Evolutionary conservation across 257 asterid genomes (phyloP), one percentile per base, ranked within the genome.

Genomic region (Solanum sejunctum): DNA sequence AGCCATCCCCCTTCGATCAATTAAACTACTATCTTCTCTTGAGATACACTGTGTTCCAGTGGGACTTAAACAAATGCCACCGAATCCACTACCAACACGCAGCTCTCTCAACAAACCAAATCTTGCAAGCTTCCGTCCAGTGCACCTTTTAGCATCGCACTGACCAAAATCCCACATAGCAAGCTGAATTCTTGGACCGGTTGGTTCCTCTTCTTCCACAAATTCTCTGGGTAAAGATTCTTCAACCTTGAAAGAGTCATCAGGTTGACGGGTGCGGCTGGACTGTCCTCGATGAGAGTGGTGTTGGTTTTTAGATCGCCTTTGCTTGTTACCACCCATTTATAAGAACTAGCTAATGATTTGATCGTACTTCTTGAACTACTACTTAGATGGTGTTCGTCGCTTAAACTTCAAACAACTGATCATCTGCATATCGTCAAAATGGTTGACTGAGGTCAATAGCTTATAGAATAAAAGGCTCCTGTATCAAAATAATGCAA

Each of bases 151-250:
- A 18, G 98, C 93, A 89, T 96, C 99, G 77, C 99, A 96, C 87
- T 96, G 99, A 16, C 95, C 98, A 87, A 96, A 96, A 92, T 96
- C 99, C 99, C 99, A 96, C 99, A 96, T 93, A 84, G 99, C 98
- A 58, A 96, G 97, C 89, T 95, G 97, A 91, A 96, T 87, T 43
- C 88, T 87, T 51, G 93, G 95, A 84, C 85, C 88, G 58, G 79
- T 87, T 78, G 67, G 89, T 90, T 85, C 92, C 57, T 87, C 97
- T 64, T 89, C 97, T 79, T 90, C 97, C 55, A 88, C 89, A 2
- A 64, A 9, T 9, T 49, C 66, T 1, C 60, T 83, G 12, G 98
- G 98, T 85, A 93, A 91, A 86, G 98, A 93, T 78, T 26, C 93
- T 52, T 79, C 97, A 85, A 86, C 88, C 95, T 93, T 90, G 69